Conservation (phyloP, 495 filamentous ascomycete genomes). For the Penicillium mononematosum region DNA sequence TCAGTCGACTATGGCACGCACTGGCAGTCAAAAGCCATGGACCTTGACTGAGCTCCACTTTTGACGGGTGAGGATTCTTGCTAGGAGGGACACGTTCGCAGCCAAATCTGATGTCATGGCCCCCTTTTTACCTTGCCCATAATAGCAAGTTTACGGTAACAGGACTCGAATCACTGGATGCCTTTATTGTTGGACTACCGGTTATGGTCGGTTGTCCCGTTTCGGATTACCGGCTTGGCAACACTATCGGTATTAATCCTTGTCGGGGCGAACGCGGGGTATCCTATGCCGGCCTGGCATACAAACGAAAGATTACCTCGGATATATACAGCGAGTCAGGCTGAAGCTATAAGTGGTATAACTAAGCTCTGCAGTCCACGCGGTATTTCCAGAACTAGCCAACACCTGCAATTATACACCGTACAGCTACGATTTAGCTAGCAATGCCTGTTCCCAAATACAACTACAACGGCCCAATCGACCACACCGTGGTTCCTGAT, state of each 20-base stretch:
- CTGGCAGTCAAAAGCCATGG: neutral
- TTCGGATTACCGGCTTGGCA: neutral
- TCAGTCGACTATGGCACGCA: too few species aligned
- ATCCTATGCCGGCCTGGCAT: neutral
- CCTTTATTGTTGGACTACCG: neutral
- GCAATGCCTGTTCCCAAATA: neutral
- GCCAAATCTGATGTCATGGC: neutral
- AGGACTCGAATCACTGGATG: neutral
- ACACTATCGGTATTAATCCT: neutral
- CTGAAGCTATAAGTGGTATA: neutral
- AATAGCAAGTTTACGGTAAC: neutral
- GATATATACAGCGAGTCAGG: neutral
- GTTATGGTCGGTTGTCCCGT: neutral
- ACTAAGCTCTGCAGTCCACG: neutral
- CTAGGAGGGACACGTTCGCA: neutral
- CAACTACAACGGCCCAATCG: neutral
- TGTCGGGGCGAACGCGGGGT: neutral
- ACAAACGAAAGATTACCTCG: neutral
- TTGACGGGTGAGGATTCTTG: too few species aligned
- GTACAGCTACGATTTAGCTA: neutral
- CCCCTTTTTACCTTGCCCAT: neutral
- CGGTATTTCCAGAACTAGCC: neutral
- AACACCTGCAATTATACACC: neutral
- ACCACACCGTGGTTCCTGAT: neutral
- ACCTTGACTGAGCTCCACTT: too few species aligned